Evolutionary conservation across 2,329 filamentous ascomycete species (phyloP).

Genomic region (Stenocarpella maydis): DNA sequence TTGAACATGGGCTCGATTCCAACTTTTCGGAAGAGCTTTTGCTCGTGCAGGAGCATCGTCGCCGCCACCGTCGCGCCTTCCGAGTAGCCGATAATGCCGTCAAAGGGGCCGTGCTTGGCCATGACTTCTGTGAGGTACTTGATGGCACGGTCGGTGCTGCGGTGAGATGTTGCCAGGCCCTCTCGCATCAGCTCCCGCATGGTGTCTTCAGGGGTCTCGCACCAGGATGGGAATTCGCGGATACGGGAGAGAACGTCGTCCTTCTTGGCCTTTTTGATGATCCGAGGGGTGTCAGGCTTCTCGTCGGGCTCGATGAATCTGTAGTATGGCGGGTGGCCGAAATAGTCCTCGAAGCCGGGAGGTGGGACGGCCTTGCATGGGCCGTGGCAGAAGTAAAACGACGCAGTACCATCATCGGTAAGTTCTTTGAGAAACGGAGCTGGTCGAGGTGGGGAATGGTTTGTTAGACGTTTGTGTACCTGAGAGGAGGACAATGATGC

Average conservation of each 20-base stretch:
- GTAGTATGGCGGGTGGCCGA: slow-evolving; percentile 35
- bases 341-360: slow-evolving; percentile 38
- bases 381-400: slow-evolving; percentile 30
- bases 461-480: neutral
- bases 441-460: neutral
- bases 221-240: slow-evolving; percentile 58
- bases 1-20: slow-evolving; percentile 50
- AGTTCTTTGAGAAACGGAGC: slow-evolving; percentile 36
- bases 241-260: slow-evolving; percentile 60
- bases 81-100: slow-evolving; percentile 34
- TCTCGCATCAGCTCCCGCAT: slow-evolving; percentile 57
- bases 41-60: slow-evolving; percentile 32
- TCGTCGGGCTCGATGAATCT: slow-evolving; percentile 37
- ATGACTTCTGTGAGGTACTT: slow-evolving; percentile 44
- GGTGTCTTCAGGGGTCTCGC: slow-evolving; percentile 59
- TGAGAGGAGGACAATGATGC: neutral
- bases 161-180: slow-evolving; percentile 3
- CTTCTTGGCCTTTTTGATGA: slow-evolving; percentile 47
- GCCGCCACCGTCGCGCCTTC: slow-evolving; percentile 34
- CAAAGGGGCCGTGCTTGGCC: slow-evolving; percentile 12
- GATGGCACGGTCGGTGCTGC: slow-evolving; percentile 37
- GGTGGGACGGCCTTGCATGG: slow-evolving; percentile 33
- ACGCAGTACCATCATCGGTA: slow-evolving; percentile 21
- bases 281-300: slow-evolving; percentile 17
- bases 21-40: slow-evolving; percentile 37